Conservation (phyloP, 176 grass and related monocot species). For the Bonia amplexicaulis region DNA sequence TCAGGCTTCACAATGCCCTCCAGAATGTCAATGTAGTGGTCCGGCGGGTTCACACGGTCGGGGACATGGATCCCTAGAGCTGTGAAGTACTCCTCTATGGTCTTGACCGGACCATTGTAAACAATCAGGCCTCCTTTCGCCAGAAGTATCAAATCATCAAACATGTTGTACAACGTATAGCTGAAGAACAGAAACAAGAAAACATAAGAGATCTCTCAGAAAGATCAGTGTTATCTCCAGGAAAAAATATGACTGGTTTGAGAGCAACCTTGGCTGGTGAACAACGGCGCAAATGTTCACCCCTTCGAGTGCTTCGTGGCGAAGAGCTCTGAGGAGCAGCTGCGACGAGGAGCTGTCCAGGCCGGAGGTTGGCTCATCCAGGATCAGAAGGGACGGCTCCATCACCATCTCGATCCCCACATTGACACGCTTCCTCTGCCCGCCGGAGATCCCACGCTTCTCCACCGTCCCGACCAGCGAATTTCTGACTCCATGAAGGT, state of each 20-base stretch:
- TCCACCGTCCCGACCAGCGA: conserved; percentile 89
- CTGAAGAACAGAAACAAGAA: conserved; percentile 14
- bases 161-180: conserved; percentile 84
- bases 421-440: conserved; percentile 91
- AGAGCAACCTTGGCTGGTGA: conserved; percentile 73
- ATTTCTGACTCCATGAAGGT: conserved; percentile 65
- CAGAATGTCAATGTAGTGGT: conserved; percentile 79
- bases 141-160: conserved; percentile 77
- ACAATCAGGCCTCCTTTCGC: conserved; percentile 72
- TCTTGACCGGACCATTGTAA: conserved; percentile 64
- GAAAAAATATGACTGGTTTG: not conserved
- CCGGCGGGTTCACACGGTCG: conserved; percentile 69
- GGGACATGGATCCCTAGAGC: conserved; percentile 61
- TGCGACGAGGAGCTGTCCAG: conserved; percentile 87
- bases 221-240: not conserved
- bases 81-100: conserved; percentile 65
- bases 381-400: conserved; percentile 85
- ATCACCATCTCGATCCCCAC: conserved; percentile 96
- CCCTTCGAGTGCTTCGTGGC: conserved; percentile 79
- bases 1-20: conserved; percentile 61
- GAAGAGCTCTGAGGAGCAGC: conserved; percentile 70
- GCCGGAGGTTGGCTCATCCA: conserved; percentile 96
- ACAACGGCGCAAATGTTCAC: conserved; percentile 83
- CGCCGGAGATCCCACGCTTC: conserved; percentile 85
- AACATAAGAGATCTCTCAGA: not conserved